These are phyloP conservation scores for Boletus edulis DNA, from an alignment of 768 basidiomycete genomes.

Conservation along the genomic window DNA sequence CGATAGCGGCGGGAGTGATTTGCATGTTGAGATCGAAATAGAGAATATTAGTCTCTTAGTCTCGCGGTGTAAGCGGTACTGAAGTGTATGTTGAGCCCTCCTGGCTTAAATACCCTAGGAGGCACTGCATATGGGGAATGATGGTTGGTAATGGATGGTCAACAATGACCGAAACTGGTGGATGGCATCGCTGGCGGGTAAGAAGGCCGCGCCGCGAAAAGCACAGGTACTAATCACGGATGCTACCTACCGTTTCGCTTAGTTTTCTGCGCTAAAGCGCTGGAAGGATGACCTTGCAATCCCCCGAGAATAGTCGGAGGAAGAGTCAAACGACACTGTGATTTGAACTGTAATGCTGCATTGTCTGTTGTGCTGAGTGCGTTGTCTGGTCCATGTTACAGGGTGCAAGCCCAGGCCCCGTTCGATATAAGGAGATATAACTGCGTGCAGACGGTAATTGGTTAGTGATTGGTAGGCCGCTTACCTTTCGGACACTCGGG, in stretches of 20 bases:
- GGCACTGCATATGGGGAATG: background rate
- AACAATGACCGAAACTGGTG: background rate
- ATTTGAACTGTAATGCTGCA: background rate
- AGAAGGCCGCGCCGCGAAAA: constrained; percentile 2
- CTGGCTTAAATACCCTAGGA: constrained; percentile 8
- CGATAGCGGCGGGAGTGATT: constrained; percentile 9
- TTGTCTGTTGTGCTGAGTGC: too few relatives aligned
- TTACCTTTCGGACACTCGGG: too few relatives aligned
- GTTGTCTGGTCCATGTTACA: too few relatives aligned
- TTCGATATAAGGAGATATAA: too few relatives aligned
- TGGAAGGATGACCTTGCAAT: too few relatives aligned
- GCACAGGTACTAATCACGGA: background rate
- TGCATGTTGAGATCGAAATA: constrained; percentile 14
- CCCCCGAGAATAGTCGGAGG: background rate
- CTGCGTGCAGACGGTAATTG: too few relatives aligned
- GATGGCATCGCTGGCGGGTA: background rate
- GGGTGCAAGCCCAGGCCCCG: too few relatives aligned
- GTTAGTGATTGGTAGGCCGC: too few relatives aligned
- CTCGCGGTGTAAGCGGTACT: background rate
- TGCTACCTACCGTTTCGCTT: background rate
- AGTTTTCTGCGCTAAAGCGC: background rate
- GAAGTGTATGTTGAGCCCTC: background rate
- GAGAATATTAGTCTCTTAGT: too few relatives aligned
- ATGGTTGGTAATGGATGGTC: background rate
- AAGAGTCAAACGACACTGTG: background rate